phyloP scores from a whole-genome alignment of 495 filamentous ascomycete genomes.

The Aspergillus ellipticus region DNA sequence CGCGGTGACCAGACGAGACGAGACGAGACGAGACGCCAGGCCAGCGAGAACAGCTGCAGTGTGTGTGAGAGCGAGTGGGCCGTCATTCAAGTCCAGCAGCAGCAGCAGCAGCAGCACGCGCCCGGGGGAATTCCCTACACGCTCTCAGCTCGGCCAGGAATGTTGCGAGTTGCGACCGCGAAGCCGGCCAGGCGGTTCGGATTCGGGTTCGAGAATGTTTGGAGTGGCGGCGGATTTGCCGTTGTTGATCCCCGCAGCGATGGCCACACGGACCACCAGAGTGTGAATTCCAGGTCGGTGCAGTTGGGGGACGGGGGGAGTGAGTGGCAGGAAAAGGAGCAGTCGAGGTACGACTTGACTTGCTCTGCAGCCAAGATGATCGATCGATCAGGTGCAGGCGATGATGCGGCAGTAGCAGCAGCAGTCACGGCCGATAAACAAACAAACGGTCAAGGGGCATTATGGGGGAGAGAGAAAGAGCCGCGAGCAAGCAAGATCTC shows the following conservation, averaged over 20 bases:
- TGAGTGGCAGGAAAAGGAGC: neutral
- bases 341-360: neutral
- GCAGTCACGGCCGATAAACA: neutral
- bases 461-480: neutral
- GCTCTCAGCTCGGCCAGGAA: neutral
- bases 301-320: too few relatives aligned
- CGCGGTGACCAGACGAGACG: constrained; percentile 18
- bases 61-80: constrained; percentile 11
- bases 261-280: constrained; percentile 3
- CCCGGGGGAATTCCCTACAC: neutral
- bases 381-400: too few relatives aligned
- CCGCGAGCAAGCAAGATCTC: neutral
- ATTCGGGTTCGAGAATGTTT: neutral
- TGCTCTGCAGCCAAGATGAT: neutral
- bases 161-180: neutral
- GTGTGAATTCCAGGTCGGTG: too few relatives aligned
- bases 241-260: constrained; percentile 6
- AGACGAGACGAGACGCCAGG: too few relatives aligned
- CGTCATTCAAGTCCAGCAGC: constrained; percentile 18
- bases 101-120: neutral
- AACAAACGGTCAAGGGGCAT: neutral
- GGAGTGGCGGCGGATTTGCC: constrained; percentile 2
- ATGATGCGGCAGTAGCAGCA: neutral
- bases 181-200: neutral
- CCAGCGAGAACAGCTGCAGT: constrained; percentile 8